Evolutionary conservation across 768 basidiomycete species (phyloP).

Genomic region (Mrakia frigida): DNA sequence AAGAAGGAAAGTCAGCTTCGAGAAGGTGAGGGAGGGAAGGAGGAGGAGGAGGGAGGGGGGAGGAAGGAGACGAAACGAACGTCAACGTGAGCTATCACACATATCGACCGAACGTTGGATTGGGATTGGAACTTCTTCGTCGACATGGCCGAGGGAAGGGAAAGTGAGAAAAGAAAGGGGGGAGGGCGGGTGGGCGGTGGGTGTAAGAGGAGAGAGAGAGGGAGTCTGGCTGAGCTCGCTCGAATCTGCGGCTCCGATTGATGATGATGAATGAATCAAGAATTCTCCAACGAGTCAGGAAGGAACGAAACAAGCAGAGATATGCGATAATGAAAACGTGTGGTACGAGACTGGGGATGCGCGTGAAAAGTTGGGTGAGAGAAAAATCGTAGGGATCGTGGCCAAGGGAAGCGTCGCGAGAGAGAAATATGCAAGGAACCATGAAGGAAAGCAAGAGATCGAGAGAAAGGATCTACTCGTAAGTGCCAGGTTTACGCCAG

Average conservation of each 20-base stretch:
- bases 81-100: constrained; percentile 33
- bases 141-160: constrained; percentile 14
- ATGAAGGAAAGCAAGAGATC: background rate
- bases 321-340: background rate
- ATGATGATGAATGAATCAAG: background rate
- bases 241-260: background rate
- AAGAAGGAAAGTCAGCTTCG: constrained; percentile 23
- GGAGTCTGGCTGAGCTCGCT: background rate
- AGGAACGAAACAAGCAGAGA: background rate
- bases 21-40: background rate
- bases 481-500: constrained; percentile 3
- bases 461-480: background rate
- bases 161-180: background rate
- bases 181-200: background rate
- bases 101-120: constrained; percentile 32
- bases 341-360: background rate
- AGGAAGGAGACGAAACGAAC: background rate
- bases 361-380: background rate
- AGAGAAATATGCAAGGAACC: background rate
- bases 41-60: background rate
- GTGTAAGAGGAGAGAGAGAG: background rate
- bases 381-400: background rate
- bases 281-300: background rate
- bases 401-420: background rate
- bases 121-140: constrained; percentile 30